phyloP scores from a whole-genome alignment of 345 rosid species.

The Salix brachista region DNA sequence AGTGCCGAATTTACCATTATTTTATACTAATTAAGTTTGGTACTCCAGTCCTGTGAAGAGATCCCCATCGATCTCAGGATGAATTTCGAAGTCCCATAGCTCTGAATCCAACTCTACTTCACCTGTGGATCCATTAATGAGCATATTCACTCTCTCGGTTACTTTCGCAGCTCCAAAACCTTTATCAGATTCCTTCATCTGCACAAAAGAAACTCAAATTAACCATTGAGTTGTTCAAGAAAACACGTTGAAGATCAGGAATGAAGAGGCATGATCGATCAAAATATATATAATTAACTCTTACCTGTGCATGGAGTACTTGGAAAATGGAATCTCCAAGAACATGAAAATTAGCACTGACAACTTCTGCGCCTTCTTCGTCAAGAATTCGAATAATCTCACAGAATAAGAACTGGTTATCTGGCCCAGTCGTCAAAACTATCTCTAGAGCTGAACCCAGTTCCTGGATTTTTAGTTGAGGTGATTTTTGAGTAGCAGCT shows the following conservation, averaged over 20 bases:
- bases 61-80: not conserved
- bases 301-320: slow-evolving; percentile 42
- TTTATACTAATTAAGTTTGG: not conserved
- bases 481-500: slow-evolving; percentile 7
- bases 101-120: slow-evolving; percentile 12
- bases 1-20: not conserved
- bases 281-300: not conserved
- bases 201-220: slow-evolving; percentile 2
- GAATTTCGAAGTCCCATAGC: slow-evolving; percentile 13
- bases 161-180: slow-evolving; percentile 33
- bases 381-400: slow-evolving; percentile 40
- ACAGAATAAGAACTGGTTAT: slow-evolving; percentile 26
- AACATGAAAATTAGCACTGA: slow-evolving; percentile 32
- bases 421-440: slow-evolving; percentile 23
- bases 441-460: slow-evolving; percentile 38
- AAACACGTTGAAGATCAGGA: not conserved
- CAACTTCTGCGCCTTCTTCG: slow-evolving; percentile 39
- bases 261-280: too few relatives aligned
- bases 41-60: not conserved
- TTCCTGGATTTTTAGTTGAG: slow-evolving; percentile 34
- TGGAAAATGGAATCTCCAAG: slow-evolving; percentile 28
- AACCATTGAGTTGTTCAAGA: not conserved
- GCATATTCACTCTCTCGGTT: slow-evolving; percentile 34
- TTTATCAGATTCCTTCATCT: slow-evolving; percentile 29
- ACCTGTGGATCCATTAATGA: slow-evolving; percentile 31